Percentiles rank a stretch among this genome's conserved stretches.
Conservation (phyloP, 2,329 filamentous ascomycete species). For the Aspergillus proliferans region DNA sequence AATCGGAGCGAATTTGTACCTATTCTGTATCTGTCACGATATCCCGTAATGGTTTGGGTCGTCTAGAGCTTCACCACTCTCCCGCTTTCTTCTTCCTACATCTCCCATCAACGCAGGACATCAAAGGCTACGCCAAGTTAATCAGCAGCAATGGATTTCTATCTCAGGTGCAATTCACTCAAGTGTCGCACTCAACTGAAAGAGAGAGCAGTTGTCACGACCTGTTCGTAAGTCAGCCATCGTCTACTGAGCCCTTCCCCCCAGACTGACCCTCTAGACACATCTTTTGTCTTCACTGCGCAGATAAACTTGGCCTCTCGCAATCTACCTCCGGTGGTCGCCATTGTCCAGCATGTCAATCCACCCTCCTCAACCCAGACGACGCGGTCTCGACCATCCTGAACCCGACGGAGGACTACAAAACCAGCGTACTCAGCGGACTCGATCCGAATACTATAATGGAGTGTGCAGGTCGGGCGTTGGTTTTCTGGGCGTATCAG, state of each 20-base stretch:
- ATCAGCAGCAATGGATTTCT: conserved; percentile 59
- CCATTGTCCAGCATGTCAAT: conserved; percentile 70
- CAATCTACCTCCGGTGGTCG: conserved; percentile 48
- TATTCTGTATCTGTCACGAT: not conserved
- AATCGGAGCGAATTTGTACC: too few species aligned
- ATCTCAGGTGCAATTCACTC: conserved; percentile 71
- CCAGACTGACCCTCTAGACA: conserved; percentile 51
- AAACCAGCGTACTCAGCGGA: conserved; percentile 77
- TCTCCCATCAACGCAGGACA: conserved; percentile 7
- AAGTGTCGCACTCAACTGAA: conserved; percentile 66
- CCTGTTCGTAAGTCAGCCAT: conserved; percentile 62
- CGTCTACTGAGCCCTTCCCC: too few species aligned
- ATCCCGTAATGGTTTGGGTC: too few species aligned
- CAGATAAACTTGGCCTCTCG: conserved; percentile 58
- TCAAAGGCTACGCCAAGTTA: conserved; percentile 3
- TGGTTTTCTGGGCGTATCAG: conserved; percentile 85
- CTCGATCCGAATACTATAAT: conserved; percentile 74
- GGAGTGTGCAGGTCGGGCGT: conserved; percentile 73
- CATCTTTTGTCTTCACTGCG: conserved; percentile 76
- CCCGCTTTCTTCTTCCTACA: not conserved
- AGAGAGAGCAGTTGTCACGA: conserved; percentile 74
- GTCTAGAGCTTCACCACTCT: not conserved
- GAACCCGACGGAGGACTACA: conserved; percentile 81
- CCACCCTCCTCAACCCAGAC: conserved; percentile 62
- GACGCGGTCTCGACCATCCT: conserved; percentile 68